Evolutionary conservation across 2,329 filamentous ascomycete genomes (phyloP), one percentile per base, ranked within the genome.

Genomic region (Zymoseptoria passerinii): DNA sequence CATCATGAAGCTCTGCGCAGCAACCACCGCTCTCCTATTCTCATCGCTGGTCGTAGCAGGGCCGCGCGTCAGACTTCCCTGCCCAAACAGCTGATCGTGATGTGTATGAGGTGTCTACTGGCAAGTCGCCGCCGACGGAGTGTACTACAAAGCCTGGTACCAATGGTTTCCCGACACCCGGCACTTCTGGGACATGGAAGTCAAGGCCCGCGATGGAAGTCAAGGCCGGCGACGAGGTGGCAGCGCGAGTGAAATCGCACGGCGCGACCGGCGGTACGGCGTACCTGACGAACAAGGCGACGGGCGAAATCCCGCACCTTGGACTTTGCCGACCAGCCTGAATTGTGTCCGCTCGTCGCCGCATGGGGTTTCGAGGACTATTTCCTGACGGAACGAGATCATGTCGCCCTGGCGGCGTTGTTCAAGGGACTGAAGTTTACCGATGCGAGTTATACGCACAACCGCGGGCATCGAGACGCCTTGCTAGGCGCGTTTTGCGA

Each of bases 331-430:
- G 74, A 72, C 55, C 73, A 81, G 53, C 70, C 70, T 4, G 64
- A 67, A n/a, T 76, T 84, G 10, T 81, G 78, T 65, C 75, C 81
- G n/a, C n/a, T n/a, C 65, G 78, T 83, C 61, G 83, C 81, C 9
- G 82, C 85, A 67, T 86, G 82, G 82, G 84, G 85, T 64, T 81
- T 84, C 13, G 82, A 84, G 72, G 80, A 81, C 58, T 61, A 63
- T n/a, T 35, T 20, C 10, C 27, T 18, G 40, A 29, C 23, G 50
- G 50, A 48, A 60, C 64, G n/a, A n/a, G n/a, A n/a, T 1, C 73
- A 78, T 54, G 77, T 82, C 3, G 65, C 73, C 0, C 72, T 82
- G 55, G 77, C 74, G 29, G 67, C 81, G 65, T 82, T 81, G 65
- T 82, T 81, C 59, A 75, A 75, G 10, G 73, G 69, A 4, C 73